These are phyloP conservation scores for Wolfiporia cocos DNA, from an alignment of 1,284 basidiomycete species.

Conservation along the genomic window DNA sequence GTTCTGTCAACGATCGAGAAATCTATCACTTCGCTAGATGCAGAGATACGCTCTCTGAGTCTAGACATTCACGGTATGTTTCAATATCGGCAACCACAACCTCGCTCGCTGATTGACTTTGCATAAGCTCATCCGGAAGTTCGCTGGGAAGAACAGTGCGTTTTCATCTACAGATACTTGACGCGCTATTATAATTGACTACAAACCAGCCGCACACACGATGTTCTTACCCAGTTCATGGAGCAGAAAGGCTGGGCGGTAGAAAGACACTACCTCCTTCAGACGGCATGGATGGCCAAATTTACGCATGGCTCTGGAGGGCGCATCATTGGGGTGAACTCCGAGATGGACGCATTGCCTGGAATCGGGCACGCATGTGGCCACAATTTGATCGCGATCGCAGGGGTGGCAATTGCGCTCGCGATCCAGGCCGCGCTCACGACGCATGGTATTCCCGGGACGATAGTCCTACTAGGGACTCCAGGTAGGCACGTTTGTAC, in stretches of 20 bases:
- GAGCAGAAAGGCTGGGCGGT: conserved; percentile 49
- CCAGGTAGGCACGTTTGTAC: conserved; percentile 45
- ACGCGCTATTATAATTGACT: neutral
- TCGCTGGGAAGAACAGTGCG: conserved; percentile 27
- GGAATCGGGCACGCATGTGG: conserved; percentile 74
- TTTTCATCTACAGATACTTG: neutral
- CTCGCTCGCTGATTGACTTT: too few relatives aligned
- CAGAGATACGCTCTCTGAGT: conserved; percentile 52
- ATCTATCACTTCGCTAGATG: conserved; percentile 46
- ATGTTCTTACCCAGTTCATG: conserved; percentile 31
- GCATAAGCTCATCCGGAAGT: conserved; percentile 25
- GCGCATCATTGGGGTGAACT: conserved; percentile 65
- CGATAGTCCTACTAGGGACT: conserved; percentile 74
- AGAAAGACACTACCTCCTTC: conserved; percentile 45
- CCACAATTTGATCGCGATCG: conserved; percentile 81
- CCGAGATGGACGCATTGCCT: conserved; percentile 64
- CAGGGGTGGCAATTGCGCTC: conserved; percentile 70
- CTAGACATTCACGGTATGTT: conserved; percentile 49
- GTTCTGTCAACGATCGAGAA: conserved; percentile 48
- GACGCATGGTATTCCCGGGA: conserved; percentile 60
- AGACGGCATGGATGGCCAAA: conserved; percentile 68
- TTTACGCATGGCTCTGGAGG: conserved; percentile 40
- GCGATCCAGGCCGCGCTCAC: conserved; percentile 64
- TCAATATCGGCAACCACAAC: too few relatives aligned
- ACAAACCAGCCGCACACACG: conserved; percentile 28